Evolutionary conservation across 495 filamentous ascomycete genomes (phyloP), one percentile per base, ranked within the genome.

Genomic region (Penicillium coprophilum): DNA sequence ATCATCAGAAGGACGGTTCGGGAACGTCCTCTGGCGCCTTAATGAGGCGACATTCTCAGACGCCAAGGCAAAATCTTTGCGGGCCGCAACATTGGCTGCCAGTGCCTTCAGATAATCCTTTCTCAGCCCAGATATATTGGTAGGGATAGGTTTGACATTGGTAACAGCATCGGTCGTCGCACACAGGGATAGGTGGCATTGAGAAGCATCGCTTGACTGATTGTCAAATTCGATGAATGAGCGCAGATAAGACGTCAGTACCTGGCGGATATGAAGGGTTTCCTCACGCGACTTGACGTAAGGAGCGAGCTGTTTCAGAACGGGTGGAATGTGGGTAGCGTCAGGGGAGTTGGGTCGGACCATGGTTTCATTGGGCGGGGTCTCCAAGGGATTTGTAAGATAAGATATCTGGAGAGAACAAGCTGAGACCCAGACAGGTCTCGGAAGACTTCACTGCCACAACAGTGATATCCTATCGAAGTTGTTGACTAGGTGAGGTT

Each of bases 21-120:
- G 40, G 24, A 58, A 34, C 36, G 45, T 40, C 38, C 57, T 52
- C 45, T 66, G 60, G 30, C 59, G 59, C 41, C 66, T 57, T n/a
- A 66, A 47, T 10, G 52, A 58, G 8, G 57, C 56, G 28, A 65
- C 58, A 51, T 61, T 59, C 52, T 71, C 67, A 28, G 68, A 71
- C 8, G 74, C 61, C 19, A 56, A 62, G 7, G 71, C 60, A 46
- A 80, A 77, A 38, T 80, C 79, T 15, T 75, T 72, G 36, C 76
- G 72, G 13, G 83, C 82, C 39, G 76, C 73, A 34, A 84, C 66
- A 58, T 86, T 85, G 38, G 77, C 82, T 53, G 74, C 72, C n/a
- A 86, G 65, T 4, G 83, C 83, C 39, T 84, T 71, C 41, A 87
- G 64, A 51, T 86, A 88, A 55, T 83, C 74, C 55, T 62, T 78